Base-by-base conservation (phyloP, 768 basidiomycete genomes). In the Trametes punicea region DNA sequence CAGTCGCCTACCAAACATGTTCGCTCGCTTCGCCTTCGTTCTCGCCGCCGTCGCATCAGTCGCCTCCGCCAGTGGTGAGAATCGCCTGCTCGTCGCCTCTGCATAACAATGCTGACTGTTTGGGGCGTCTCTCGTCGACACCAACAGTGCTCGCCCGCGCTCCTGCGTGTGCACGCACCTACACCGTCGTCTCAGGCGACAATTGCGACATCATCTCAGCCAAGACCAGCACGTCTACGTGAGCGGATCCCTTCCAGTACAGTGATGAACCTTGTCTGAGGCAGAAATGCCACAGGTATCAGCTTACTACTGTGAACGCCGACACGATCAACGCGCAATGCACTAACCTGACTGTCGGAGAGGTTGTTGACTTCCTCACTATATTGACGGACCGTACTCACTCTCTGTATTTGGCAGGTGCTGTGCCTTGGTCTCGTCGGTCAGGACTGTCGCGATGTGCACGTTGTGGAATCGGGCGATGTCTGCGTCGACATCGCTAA, bases 401-500 rank as follows among this genome's bases (percentile, higher is more conserved):
- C 23, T 20, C 21, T 13, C 13, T 8, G 3, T 33, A 2, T 13
- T 9, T 21, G 4, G 23, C 60, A 80, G 73, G 34, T 63, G n/a
- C 63, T 85, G 54, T 89, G 87, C 68, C 74, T 89, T 52, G 85
- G 81, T n/a, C 62, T 77, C 33, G 63, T 62, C 0, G 80, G 77
- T 23, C 74, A 81, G 46, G 86, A 89, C 62, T 89, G 87, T 68
- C 63, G 58, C 8, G 72, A 73, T n/a, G 76, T 77, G 16, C 73
- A 81, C 63, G 73, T 77, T 38, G 76, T 82, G 31, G 62, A 67
- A 20, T 38, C 62, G 0, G 80, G 78, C n/a, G 79, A 88, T 63
- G 75, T 70, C 30, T 89, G 88, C 70, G 60, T 48, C 1, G 50
- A 42, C 21, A 77, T 88, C 51, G 68, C 77, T 2, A 44, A 55